Evolutionary conservation across 1,284 basidiomycete species (phyloP), one percentile per base, ranked within the genome.

Genomic region (Melampsora medusae): DNA sequence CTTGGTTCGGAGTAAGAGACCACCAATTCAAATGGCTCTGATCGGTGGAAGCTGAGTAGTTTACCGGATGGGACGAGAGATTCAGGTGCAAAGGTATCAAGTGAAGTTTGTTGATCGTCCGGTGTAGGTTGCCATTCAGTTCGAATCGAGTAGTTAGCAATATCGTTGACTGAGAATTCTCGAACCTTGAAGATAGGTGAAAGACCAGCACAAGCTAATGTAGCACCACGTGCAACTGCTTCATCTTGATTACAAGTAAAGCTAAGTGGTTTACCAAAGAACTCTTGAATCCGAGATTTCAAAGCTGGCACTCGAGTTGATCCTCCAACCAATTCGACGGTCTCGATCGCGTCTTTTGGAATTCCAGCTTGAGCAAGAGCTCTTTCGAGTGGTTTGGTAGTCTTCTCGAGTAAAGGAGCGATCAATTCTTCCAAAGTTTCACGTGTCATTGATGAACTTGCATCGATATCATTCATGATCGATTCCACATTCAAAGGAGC

Each of bases 241-340:
- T 97, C 94, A 80, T 97, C 94, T 85, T 94, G 92, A 87, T 96
- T 97, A 82, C 95, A 89, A 65, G 94, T 97, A 80, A 90, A 90
- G 28, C 88, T 91, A 79, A 97, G 89, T 25, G 85, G 79, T 84
- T 92, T 93, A 78, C 87, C 87, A 83, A 89, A 90, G 83, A 87
- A 88, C 64, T 85, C 83, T 80, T 87, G 86, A 82, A 90, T 88
- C 81, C 87, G 86, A 79, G 86, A 85, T 83, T 89, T 89, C 81
- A 90, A 87, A 66, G 89, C 88, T 67, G 89, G 89, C 77, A 90
- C 86, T 83, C 89, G 88, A 67, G 88, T 89, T 70, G 86, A 87
- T 53, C 89, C 89, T 82, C 89, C 89, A 77, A 90, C 86, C 79
- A 90, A 86, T 84, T 90, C 89, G 82, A 90, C 84, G 48, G 88